phyloP scores from a whole-genome alignment of 352 stramenopile genomes.

The Globisporangium rhizosaccharum region DNA sequence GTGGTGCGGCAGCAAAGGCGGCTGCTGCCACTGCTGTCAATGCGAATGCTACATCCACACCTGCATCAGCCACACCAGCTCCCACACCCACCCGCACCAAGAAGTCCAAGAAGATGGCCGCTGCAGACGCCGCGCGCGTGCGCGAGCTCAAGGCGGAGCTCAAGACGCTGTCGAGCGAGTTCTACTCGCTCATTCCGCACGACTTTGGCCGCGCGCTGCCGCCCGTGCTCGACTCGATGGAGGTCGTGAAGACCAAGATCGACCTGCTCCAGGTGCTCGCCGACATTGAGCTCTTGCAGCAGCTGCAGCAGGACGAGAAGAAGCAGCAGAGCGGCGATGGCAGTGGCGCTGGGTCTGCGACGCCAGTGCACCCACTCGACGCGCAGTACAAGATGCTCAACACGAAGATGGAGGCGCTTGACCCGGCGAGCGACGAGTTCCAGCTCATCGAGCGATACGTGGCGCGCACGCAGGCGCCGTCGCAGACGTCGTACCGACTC shows the following conservation, averaged over 20 bases:
- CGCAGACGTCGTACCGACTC: too few relatives aligned
- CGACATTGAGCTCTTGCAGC: too few relatives aligned
- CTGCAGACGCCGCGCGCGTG: too few relatives aligned
- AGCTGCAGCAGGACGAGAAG: too few relatives aligned
- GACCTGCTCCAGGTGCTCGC: constrained; percentile 42
- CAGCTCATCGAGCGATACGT: constrained; percentile 49
- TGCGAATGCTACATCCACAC: constrained; percentile 20
- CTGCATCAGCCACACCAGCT: too few relatives aligned
- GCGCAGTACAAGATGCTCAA: constrained; percentile 49
- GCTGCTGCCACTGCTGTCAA: background rate
- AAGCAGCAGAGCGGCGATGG: too few relatives aligned
- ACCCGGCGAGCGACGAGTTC: constrained; percentile 35
- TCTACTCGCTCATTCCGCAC: constrained; percentile 71
- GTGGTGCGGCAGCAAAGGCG: too few relatives aligned
- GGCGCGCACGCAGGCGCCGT: too few relatives aligned
- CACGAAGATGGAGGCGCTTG: constrained; percentile 35
- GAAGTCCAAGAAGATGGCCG: too few relatives aligned
- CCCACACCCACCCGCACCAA: too few relatives aligned
- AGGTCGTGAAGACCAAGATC: constrained; percentile 53
- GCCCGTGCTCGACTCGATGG: constrained; percentile 43
- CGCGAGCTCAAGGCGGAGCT: constrained; percentile 27
- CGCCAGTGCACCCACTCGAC: constrained; percentile 35
- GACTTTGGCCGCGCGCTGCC: constrained; percentile 54
- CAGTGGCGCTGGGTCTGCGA: background rate
- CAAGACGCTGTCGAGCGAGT: constrained; percentile 53